Conservation (phyloP, 768 basidiomycete genomes). For the Tricholoma saponaceum region DNA sequence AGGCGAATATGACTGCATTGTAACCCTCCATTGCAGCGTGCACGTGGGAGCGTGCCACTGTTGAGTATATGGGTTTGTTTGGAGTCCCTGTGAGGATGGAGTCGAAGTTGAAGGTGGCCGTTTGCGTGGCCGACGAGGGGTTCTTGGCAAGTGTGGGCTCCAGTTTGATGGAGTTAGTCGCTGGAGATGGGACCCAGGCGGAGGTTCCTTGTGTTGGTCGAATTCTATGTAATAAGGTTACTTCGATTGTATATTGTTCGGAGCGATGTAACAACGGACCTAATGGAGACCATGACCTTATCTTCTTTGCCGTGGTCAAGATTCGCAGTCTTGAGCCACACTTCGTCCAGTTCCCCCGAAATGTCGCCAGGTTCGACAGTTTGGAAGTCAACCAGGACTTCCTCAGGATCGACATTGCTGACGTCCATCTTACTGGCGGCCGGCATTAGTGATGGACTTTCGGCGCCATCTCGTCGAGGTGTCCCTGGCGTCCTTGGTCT, state of each 20-base stretch:
- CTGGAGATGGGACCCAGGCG: conserved; percentile 52
- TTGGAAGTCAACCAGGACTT: conserved; percentile 71
- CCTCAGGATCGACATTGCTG: conserved; percentile 69
- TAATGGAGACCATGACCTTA: conserved; percentile 83
- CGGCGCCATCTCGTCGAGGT: conserved; percentile 38
- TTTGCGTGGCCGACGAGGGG: conserved; percentile 23
- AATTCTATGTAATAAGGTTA: conserved; percentile 37
- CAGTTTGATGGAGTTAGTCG: conserved; percentile 55
- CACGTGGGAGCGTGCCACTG: conserved; percentile 75
- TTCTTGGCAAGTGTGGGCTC: conserved; percentile 51
- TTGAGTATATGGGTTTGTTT: conserved; percentile 75
- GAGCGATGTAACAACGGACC: conserved; percentile 35
- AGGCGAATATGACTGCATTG: conserved; percentile 94
- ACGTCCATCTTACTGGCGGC: conserved; percentile 70
- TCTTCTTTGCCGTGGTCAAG: conserved; percentile 67
- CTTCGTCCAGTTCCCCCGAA: conserved; percentile 65
- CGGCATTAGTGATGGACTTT: conserved; percentile 45
- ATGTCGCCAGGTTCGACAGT: conserved; percentile 67
- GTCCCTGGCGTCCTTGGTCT: conserved; percentile 54
- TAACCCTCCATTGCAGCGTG: conserved; percentile 95
- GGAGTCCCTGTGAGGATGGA: conserved; percentile 74
- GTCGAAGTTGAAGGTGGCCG: conserved; percentile 59
- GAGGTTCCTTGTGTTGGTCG: conserved; percentile 50
- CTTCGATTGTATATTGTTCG: conserved; percentile 1
- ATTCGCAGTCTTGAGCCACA: conserved; percentile 36